Evolutionary conservation across 176 grass and related monocot genomes (phyloP), one percentile per base, ranked within the genome.

Genomic region (Musa itinerans): DNA sequence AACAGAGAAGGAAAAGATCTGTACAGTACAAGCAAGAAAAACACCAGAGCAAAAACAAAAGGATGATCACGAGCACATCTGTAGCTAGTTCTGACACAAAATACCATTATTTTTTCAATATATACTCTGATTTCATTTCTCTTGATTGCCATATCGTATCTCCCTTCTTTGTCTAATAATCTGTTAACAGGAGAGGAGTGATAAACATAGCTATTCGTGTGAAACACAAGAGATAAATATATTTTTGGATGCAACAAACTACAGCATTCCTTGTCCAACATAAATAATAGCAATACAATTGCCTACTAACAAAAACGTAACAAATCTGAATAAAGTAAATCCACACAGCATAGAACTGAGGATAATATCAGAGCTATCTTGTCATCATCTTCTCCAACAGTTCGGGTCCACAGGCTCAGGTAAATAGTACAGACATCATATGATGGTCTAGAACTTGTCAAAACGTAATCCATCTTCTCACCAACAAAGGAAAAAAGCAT

Each of bases 11-110:
- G 90, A 21, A 71, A 89, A 11, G 72, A 20, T 23, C 8, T 82
- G 29, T 78, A 83, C 3, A 92, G 52, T 24, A 86, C 52, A 15
- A 92, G 65, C 13, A 89, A 21, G 43, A 75, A 74, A 57, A 85
- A 52, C 2, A 58, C 82, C 52, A 58, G 15, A 10, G 67, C 71
- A 5, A 83, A 72, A 12, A 76, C 69, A 43, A 72, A 43, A 51
- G 82, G 79, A 78, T 92, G 76, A 52, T 80, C 73, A 48, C 69
- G 75, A 73, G 74, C 76, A 75, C 26, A 81, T 50, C 64, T 68
- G 24, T 73, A 92, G 21, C 63, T 80, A 65, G 81, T 16, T 72
- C 90, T 85, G 80, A 84, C 48, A 1, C 70, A 86, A 6, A 76
- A 81, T 70, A 50, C 55, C 43, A 79, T 11, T 27, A 64, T 50